These are phyloP conservation scores for Helianthus tuberosus DNA, from an alignment of 129 eudicot genomes.

Conservation along the genomic window DNA sequence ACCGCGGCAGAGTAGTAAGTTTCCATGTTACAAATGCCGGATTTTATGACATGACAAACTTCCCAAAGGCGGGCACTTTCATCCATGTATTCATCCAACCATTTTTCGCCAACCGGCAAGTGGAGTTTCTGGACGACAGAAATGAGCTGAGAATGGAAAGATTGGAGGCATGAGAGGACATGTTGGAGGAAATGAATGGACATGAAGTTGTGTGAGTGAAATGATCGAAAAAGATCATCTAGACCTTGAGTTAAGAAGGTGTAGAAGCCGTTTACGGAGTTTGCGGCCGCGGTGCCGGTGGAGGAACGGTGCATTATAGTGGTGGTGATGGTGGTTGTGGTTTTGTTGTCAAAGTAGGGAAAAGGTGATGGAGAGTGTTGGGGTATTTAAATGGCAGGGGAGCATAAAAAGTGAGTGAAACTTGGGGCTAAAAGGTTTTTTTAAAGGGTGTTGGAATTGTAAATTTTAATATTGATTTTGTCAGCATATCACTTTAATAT, in stretches of 20 bases:
- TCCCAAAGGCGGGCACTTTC: conserved; percentile 77
- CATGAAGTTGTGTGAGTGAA: conserved; percentile 63
- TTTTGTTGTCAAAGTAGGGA: background rate
- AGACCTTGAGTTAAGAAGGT: conserved; percentile 55
- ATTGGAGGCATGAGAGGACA: conserved; percentile 55
- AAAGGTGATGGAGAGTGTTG: conserved; percentile 48
- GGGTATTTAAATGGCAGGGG: conserved; percentile 38
- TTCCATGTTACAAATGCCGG: conserved; percentile 62
- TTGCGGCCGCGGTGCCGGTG: conserved; percentile 29
- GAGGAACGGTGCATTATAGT: conserved; percentile 28
- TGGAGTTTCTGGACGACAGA: conserved; percentile 66
- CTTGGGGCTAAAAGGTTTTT: conserved; percentile 26
- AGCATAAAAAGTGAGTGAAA: conserved; percentile 34
- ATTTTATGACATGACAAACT: conserved; percentile 67
- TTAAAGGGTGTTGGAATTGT: conserved; percentile 27
- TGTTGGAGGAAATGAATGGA: conserved; percentile 69
- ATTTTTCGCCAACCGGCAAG: conserved; percentile 67
- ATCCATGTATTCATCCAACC: conserved; percentile 84
- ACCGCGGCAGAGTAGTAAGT: conserved; percentile 59
- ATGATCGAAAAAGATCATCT: conserved; percentile 59
- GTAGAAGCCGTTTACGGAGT: conserved; percentile 72
- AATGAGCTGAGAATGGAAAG: conserved; percentile 66
- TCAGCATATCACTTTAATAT: background rate
- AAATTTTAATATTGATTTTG: conserved; percentile 12
- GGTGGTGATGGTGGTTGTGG: conserved; percentile 9